phyloP scores from a whole-genome alignment of 2,329 filamentous ascomycete genomes.

The Microcyclosporella mali region DNA sequence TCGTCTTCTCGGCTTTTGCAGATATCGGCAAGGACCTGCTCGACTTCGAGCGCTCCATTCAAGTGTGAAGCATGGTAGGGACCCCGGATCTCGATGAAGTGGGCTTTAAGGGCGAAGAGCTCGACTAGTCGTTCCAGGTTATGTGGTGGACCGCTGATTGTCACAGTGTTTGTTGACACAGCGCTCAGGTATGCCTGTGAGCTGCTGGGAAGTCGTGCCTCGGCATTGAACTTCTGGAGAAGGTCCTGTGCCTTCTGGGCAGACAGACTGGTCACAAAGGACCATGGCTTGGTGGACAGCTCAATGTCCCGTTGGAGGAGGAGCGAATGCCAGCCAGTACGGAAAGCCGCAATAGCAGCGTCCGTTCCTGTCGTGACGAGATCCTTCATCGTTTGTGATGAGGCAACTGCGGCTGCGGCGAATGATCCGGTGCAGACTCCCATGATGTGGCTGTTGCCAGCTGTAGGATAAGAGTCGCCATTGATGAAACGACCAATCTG shows the following conservation, averaged over 20 bases:
- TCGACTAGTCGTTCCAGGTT: background rate
- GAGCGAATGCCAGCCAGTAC: conserved; percentile 33
- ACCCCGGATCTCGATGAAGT: background rate
- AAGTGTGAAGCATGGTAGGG: background rate
- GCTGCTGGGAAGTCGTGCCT: background rate
- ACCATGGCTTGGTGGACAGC: background rate
- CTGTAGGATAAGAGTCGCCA: background rate
- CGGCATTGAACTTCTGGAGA: background rate
- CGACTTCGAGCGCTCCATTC: background rate
- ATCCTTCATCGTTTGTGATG: conserved; percentile 9
- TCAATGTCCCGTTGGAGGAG: conserved; percentile 1
- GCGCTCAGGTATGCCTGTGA: conserved; percentile 3
- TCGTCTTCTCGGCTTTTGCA: background rate
- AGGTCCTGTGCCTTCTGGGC: background rate
- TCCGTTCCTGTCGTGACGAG: conserved; percentile 23
- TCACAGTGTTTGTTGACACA: background rate
- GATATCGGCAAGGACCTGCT: background rate
- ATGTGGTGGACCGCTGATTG: conserved; percentile 4
- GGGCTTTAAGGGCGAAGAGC: background rate
- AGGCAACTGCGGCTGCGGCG: conserved; percentile 20
- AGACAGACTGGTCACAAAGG: background rate
- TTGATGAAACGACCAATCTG: background rate
- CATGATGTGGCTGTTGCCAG: background rate
- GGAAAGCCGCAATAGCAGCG: conserved; percentile 39
- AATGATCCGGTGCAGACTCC: conserved; percentile 22